A percentile compares a stretch with the other conserved stretches of the same genome.
These are phyloP conservation scores for Hanseniaspora singularis DNA, from an alignment of 805 yeast species.

Conservation along the genomic window DNA sequence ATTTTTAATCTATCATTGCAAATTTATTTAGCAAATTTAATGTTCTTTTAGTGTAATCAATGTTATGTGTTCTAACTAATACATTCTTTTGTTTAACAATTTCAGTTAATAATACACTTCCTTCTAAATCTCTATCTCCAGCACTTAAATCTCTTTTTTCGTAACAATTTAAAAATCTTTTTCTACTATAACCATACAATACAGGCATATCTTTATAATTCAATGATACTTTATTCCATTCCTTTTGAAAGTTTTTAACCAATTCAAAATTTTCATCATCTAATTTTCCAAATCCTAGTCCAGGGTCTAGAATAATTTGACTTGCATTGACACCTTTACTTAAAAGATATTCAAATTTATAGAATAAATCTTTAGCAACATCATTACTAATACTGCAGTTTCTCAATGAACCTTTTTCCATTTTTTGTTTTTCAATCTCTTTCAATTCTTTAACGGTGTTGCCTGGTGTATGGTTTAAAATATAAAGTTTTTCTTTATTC, in stretches of 20 bases:
- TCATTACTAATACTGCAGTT: too few species aligned
- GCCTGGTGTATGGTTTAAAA: conserved; percentile 79
- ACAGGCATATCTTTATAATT: conserved; percentile 41
- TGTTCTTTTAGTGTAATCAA: conserved; percentile 9
- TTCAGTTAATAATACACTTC: conserved; percentile 62
- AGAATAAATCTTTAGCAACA: conserved; percentile 56
- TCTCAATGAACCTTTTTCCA: conserved; percentile 41
- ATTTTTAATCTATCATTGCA: conserved; percentile 4
- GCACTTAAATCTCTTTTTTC: conserved; percentile 45
- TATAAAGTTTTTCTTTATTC: conserved; percentile 55
- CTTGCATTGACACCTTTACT: conserved; percentile 61
- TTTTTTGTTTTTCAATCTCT: not conserved
- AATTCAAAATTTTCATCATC: conserved; percentile 56
- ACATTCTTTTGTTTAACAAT: conserved; percentile 48
- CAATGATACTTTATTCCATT: conserved; percentile 32
- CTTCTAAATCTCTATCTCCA: conserved; percentile 56
- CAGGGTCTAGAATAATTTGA: conserved; percentile 91
- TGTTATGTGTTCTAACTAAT: conserved; percentile 25
- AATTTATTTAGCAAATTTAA: not conserved
- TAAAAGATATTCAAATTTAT: conserved; percentile 45
- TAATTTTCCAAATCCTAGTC: conserved; percentile 89
- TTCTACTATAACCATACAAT: conserved; percentile 79
- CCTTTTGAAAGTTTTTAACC: conserved; percentile 37
- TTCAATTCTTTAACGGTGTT: conserved; percentile 33
- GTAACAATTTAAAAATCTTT: conserved; percentile 68